Base-by-base conservation (phyloP, 768 basidiomycete genomes). In the Asterophora parasitica region DNA sequence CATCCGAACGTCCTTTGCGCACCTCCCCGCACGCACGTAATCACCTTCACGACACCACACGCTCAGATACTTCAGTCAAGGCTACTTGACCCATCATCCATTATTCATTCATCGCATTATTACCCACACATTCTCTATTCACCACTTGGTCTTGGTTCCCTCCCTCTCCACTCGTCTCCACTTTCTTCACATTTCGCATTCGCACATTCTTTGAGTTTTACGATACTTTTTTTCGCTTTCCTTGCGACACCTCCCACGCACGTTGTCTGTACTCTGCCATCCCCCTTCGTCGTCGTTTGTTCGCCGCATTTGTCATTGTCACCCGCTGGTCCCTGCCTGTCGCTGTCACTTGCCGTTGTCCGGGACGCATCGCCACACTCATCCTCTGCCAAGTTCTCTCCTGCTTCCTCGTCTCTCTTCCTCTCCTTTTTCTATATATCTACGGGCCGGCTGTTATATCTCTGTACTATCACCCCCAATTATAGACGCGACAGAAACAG, bases 401-500 rank as follows among this genome's bases (percentile, higher is more conserved):
- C 6, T 23, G 23, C 23, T 38, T 41, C 19, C 44, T 13, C 30
- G 47, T 48, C 42, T 52, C 51, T 49, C 32, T 23, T 23, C 23
- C 23, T 23, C 23, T 23, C 23, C 23, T 23, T 32, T 31, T 48
- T 55, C 49, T 50, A 16, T 47, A 46, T 57, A 57, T 51, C 49
- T 57, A 57, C 47, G 45, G 55, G 46, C 50, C 28, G 52, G 52
- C 43, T 57, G 16, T 42, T 49, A 54, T 57, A 51, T 57, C 52
- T 53, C 44, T 56, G 55, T 56, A 56, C 32, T 46, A 57, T 46
- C 55, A 56, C 32, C 52, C 39, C 33, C 46, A 54, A 51, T 46
- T 23, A 57, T 49, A 53, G 55, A 57, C 47, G 47, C 55, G 39
- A 51, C 52, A 50, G 48, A 49, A 53, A 52, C 17, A 6, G 38